Evolutionary conservation across 306 rosid genomes (phyloP), one percentile per base, ranked within the genome.

Genomic region (Medicago truncatula): DNA sequence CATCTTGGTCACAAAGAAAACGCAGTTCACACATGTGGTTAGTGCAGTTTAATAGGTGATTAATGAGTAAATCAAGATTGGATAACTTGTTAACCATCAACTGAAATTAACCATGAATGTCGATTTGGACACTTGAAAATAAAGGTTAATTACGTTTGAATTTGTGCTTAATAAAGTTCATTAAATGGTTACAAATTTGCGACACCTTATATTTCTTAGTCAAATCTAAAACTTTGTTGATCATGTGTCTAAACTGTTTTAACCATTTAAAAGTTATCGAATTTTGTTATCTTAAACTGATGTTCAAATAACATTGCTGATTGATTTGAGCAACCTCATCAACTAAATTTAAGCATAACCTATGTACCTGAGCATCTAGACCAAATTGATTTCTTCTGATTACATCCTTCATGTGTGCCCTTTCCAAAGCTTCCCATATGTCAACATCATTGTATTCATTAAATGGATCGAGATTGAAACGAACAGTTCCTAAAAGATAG

Each of bases 391-490:
- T 86, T 83, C 90, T 81, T 60, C 87, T 80, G 56, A 91, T 85
- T 8, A 86, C 93, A 69, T 87, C 92, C 83, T 88, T 93, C 53
- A 91, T 86, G 78, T 91, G 87, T 15, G 97, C 92, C 82, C 94
- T 91, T 80, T 93, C 93, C 31, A 93, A 76, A 38, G 94, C 92
- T 85, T 91, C 92, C 98, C 97, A 93, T 28, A 91, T 86, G 68
- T 93, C 90, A 82, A 89, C 84, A 83, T 89, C 98, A 60, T 80
- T 86, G 77, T 93, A 92, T 61, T 89, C 97, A 38, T 67, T 56
- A 67, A 93, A 93, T 34, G 98, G 97, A 83, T 93, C 97, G 46
- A 93, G 93, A 79, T 93, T 93, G 74, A 88, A 91, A 13, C 97
- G 86, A 34, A 91, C 86, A 18, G 97, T 91, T 71, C 98, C 98